phyloP scores from a whole-genome alignment of 768 basidiomycete genomes.

The Mycena olivaceomarginata region DNA sequence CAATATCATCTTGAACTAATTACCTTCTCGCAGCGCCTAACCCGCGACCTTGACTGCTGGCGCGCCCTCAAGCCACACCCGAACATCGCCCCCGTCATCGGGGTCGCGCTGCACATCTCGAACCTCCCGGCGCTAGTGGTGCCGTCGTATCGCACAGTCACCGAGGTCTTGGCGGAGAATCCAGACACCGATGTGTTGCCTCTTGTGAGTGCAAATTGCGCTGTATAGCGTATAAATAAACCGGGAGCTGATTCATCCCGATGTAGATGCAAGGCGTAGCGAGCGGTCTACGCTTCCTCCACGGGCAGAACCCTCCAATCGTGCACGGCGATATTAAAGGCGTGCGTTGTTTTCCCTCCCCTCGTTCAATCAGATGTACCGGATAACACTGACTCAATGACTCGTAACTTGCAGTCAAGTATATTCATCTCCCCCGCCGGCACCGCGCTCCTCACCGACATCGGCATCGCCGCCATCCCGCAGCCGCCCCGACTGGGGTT shows the following conservation, averaged over 20 bases:
- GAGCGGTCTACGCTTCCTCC: conserved; percentile 60
- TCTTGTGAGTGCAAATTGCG: conserved; percentile 12
- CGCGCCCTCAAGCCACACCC: conserved; percentile 32
- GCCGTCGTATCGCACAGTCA: conserved; percentile 20
- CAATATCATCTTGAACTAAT: not conserved
- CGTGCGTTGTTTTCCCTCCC: conserved; percentile 50
- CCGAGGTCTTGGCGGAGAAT: not conserved
- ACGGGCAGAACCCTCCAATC: conserved; percentile 60
- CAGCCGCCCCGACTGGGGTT: conserved; percentile 50
- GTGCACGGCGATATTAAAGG: conserved; percentile 66
- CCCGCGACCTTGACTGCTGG: conserved; percentile 39
- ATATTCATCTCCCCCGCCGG: conserved; percentile 60
- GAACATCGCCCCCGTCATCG: conserved; percentile 37
- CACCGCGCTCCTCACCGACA: conserved; percentile 53
- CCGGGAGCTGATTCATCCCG: not conserved
- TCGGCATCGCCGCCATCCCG: conserved; percentile 57
- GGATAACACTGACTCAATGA: not conserved
- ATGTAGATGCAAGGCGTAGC: conserved; percentile 61
- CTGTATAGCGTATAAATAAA: not conserved
- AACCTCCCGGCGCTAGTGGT: conserved; percentile 43
- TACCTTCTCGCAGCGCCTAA: conserved; percentile 27
- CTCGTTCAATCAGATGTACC: not conserved
- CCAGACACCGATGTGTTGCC: conserved; percentile 15
- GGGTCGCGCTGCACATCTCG: conserved; percentile 37
- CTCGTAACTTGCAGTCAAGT: conserved; percentile 48